These are phyloP conservation scores for Posidonia australis DNA, from an alignment of 106 monocot genomes.

Conservation along the genomic window DNA sequence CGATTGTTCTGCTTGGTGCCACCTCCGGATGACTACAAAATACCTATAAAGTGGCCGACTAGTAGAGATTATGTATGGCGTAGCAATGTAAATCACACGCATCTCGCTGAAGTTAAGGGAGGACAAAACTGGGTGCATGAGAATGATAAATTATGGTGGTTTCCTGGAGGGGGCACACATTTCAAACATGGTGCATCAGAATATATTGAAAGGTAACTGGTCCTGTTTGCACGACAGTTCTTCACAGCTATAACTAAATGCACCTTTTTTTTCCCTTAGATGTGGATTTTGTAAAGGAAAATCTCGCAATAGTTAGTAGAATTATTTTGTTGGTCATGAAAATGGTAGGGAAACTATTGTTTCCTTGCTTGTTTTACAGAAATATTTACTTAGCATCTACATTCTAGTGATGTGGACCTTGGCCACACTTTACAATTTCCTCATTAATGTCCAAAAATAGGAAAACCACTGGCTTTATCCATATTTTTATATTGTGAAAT, in stretches of 20 bases:
- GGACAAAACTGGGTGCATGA: constrained; percentile 99
- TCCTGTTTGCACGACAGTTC: background rate
- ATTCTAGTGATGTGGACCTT: too few species aligned
- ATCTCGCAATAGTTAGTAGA: background rate
- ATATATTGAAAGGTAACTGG: constrained; percentile 77
- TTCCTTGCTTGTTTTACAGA: too few species aligned
- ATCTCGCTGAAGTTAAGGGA: constrained; percentile 92
- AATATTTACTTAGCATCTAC: too few species aligned
- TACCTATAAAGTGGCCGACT: constrained; percentile 84
- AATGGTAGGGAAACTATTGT: too few species aligned
- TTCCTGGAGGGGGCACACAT: constrained; percentile 94
- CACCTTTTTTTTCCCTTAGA: too few species aligned
- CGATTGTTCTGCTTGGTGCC: constrained; percentile 88
- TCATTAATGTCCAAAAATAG: too few species aligned
- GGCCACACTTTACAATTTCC: too few species aligned
- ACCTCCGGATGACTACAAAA: constrained; percentile 78
- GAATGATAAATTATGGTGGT: constrained; percentile 84
- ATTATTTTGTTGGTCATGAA: background rate
- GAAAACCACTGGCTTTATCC: too few species aligned
- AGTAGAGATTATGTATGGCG: constrained; percentile 94
- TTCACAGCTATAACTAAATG: background rate
- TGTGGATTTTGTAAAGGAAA: too few species aligned
- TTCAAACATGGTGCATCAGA: constrained; percentile 94
- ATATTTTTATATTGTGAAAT: too few species aligned
- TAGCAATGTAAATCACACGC: constrained; percentile 97